These are phyloP conservation scores for Ophiostoma australiae DNA, from an alignment of 2,329 filamentous ascomycete species.

Conservation along the genomic window DNA sequence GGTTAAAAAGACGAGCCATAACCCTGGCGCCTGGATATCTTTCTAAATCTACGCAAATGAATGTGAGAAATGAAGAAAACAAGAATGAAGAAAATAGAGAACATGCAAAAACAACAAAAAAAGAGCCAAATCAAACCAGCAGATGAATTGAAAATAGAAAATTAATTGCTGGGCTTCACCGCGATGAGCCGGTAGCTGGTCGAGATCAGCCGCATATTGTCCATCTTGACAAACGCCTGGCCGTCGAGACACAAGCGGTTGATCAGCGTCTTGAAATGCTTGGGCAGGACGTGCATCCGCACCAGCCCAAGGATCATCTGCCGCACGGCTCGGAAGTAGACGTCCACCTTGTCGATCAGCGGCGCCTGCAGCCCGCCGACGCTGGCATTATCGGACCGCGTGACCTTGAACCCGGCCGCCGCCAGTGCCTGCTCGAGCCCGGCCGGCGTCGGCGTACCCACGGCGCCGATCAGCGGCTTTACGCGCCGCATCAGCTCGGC, in stretches of 20 bases:
- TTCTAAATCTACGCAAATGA: constrained; percentile 24
- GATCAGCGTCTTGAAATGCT: constrained; percentile 50
- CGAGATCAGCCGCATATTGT: constrained; percentile 47
- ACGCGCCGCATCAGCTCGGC: constrained; percentile 49
- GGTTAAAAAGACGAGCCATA: constrained; percentile 12
- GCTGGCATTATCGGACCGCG: constrained; percentile 48
- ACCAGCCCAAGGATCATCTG: constrained; percentile 46
- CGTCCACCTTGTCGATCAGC: constrained; percentile 50
- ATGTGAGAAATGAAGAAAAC: constrained; percentile 7
- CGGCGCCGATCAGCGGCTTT: constrained; percentile 52
- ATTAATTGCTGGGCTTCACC: constrained; percentile 38
- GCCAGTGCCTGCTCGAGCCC: constrained; percentile 43
- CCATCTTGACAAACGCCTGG: constrained; percentile 53
- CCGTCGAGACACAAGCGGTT: constrained; percentile 50
- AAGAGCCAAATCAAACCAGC: not conserved
- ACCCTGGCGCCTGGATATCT: constrained; percentile 25
- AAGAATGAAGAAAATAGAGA: not conserved
- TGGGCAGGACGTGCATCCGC: constrained; percentile 43
- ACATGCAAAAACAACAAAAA: not conserved
- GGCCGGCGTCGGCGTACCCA: constrained; percentile 48
- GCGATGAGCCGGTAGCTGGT: constrained; percentile 52
- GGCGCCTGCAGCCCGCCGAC: constrained; percentile 48
- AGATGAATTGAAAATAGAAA: not conserved
- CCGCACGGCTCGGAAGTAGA: constrained; percentile 49
- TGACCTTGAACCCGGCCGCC: constrained; percentile 45